Evolutionary conservation across 345 rosid genomes (phyloP).

Genomic region (Melaleuca alternifolia): DNA sequence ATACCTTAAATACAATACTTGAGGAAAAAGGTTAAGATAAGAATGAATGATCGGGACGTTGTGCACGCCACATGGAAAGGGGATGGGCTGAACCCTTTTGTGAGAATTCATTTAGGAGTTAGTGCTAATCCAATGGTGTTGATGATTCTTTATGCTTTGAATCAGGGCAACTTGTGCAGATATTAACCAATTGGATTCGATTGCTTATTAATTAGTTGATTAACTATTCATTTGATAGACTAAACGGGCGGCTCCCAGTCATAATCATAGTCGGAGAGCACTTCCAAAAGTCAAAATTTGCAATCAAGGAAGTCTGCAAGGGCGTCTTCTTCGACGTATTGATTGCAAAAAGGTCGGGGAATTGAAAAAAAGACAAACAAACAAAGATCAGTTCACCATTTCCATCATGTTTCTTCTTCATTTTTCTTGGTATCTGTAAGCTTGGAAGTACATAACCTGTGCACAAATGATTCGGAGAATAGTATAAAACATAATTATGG

Average conservation of each 20-base stretch:
- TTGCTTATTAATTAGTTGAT: neutral
- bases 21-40: neutral
- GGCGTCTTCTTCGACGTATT: neutral
- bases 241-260: neutral
- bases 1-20: neutral
- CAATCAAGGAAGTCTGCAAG: neutral
- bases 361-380: neutral
- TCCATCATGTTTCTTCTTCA: neutral
- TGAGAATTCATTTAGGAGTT: neutral
- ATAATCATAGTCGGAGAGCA: neutral
- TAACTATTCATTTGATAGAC: neutral
- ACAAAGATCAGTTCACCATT: neutral
- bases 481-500: neutral
- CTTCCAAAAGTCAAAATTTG: neutral
- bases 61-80: neutral
- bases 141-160: neutral
- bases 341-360: neutral
- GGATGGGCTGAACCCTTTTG: neutral
- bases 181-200: neutral
- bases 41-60: neutral
- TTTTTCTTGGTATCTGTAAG: neutral
- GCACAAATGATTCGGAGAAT: neutral
- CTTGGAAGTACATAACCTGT: neutral
- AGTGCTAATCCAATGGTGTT: neutral
- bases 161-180: neutral